Evolutionary conservation across 2,329 filamentous ascomycete genomes (phyloP), one percentile per base, ranked within the genome.

Genomic region (Aspergillus novofumigatus): DNA sequence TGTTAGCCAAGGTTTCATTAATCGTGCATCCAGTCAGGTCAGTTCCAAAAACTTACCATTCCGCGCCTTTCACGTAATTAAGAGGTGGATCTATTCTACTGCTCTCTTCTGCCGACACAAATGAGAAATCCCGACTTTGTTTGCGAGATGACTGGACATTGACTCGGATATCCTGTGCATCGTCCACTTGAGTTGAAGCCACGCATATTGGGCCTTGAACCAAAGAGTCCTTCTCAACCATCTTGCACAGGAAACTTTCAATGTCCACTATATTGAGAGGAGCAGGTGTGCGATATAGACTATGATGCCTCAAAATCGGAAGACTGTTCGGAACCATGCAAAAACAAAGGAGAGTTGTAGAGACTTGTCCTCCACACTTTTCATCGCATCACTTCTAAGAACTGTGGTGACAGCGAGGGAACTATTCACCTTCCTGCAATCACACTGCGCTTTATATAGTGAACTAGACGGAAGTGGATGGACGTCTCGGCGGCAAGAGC

Each of bases 41-140:
- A 35, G 3, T 23, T 35, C 3, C 5, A 7, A 7, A 23, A 48
- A 52, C 69, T 58, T 64, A 78, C 77, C 77, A 81, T 65, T 79
- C 72, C 17, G 75, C 77, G 38, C 69, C 69, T 60, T 77, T 81
- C 67, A 78, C 81, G 62, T 75, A 75, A 55, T 75, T 75, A 3
- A 63, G n/a, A 25, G 42, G 53, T n/a, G 20, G 14, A 17, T 26
- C 23, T 9, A 45, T 51, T n/a, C 44, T 35, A 21, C 23, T 41
- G 20, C 28, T 32, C 45, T 26, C n/a, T 38, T n/a, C 25, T 44
- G 28, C 14, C 45, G 42, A 47, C 17, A 10, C 4, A 11, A 17
- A 11, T 14, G 51, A 14, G n/a, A 26, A 23, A 20, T 55, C 7
- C n/a, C n/a, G 28, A 11, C 28, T 21, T 47, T 35, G 11, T 29